These are phyloP conservation scores for Selaginella moellendorffii DNA, from an alignment of 75 land plant species.

Conservation along the genomic window DNA sequence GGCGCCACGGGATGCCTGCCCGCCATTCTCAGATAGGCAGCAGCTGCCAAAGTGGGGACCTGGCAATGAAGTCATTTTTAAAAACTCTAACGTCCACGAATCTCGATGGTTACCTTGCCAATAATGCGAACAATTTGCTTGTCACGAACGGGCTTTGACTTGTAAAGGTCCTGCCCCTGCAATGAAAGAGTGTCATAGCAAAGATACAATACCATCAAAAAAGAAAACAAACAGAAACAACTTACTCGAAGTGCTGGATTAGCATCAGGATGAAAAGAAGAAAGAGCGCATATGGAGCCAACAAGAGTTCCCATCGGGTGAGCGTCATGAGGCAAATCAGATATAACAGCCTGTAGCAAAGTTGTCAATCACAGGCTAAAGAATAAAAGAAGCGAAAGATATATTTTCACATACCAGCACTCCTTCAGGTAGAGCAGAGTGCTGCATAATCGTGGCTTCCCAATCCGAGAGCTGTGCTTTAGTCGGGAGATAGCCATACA, in stretches of 20 bases:
- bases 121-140: conserved; percentile 84
- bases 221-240: conserved; percentile 22
- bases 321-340: conserved; percentile 89
- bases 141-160: conserved; percentile 82
- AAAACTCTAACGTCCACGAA: conserved; percentile 15
- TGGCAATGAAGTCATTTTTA: conserved; percentile 12
- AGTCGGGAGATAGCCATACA: conserved; percentile 96
- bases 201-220: not conserved
- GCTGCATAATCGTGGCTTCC: conserved; percentile 85
- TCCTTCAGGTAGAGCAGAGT: conserved; percentile 96
- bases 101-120: conserved; percentile 54
- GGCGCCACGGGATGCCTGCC: conserved; percentile 89
- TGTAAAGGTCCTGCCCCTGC: conserved; percentile 90
- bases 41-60: conserved; percentile 98
- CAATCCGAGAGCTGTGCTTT: conserved; percentile 64
- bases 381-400: conserved; percentile 7
- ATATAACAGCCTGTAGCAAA: conserved; percentile 56
- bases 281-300: conserved; percentile 80
- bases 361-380: no score
- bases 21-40: conserved; percentile 77
- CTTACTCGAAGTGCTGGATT: conserved; percentile 89
- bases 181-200: conserved; percentile 49
- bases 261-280: conserved; percentile 96
- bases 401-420: conserved; percentile 36
- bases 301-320: conserved; percentile 99